Evolutionary conservation across 2,329 filamentous ascomycete genomes (phyloP), one percentile per base, ranked within the genome.

Genomic region (Chaetomiaceae sp.): DNA sequence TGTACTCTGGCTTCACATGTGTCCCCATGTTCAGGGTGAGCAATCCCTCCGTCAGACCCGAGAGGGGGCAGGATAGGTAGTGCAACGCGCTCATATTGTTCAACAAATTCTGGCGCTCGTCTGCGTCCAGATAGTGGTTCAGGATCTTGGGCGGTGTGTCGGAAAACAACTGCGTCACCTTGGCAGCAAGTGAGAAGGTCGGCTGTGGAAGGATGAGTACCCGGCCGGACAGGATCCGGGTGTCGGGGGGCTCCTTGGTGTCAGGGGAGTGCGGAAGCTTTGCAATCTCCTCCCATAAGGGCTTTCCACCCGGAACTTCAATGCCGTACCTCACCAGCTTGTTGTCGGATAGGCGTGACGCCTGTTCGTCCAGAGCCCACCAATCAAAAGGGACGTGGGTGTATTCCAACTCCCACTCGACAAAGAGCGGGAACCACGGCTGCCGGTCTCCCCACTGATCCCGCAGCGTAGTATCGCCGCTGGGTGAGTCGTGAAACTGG

Each of bases 351-450:
- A 20, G 13, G 10, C 13, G n/a, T 18, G 30, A 20, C 7, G 13
- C 20, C 8, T 34, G 18, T 13, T 65, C 58, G 32, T 62, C 61
- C 1, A 73, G 50, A 2, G 53, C 45, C 69, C 71, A 74, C 4
- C 61, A 48, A 0, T 65, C 54, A 30, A 62, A 69, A 0, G 64
- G 63, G 5, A 75, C 60, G 53, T 76, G 70, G 5, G 61, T 66
- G 53, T 75, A 76, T 44, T 71, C 65, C 1, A 60, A 67, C 48
- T 75, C 71, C 73, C 73, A 76, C 57, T 76, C 74, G 0, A 69
- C 46, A 23, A 67, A 76, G 0, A 75, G 62, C 0, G 73, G 73
- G 20, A 67, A 68, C 66, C 67, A 75, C 0, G 71, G 66, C 51
- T 76, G 71, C 0, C 54, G 58, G 25, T 64, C 47, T 2, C 51